Evolutionary conservation across 345 rosid genomes (phyloP).

Genomic region (Gossypium ekmanianum): DNA sequence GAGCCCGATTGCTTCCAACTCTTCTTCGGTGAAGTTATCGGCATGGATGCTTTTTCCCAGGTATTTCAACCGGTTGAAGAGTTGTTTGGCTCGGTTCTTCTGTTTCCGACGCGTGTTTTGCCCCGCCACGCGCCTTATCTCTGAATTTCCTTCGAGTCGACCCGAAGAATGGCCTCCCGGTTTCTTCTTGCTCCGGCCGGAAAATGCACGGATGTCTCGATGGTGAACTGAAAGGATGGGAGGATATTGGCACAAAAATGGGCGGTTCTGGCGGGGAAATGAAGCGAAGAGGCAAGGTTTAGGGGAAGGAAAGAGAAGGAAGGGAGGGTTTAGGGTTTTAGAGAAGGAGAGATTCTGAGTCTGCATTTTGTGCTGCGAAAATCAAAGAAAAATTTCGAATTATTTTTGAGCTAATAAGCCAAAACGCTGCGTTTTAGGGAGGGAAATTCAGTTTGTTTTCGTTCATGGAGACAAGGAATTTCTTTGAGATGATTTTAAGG

Average conservation of each 20-base stretch:
- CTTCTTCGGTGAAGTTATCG: slow-evolving; percentile 75
- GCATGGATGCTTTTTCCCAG: slow-evolving; percentile 49
- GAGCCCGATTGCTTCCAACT: slow-evolving; percentile 72
- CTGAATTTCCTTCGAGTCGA: slow-evolving; percentile 52
- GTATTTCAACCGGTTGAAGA: slow-evolving; percentile 62
- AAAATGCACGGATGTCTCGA: slow-evolving; percentile 53
- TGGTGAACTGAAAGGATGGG: slow-evolving; percentile 13
- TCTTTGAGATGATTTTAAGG: background rate
- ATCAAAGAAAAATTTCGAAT: background rate
- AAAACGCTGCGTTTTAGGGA: background rate
- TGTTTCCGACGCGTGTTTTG: slow-evolving; percentile 41
- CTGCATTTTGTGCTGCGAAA: slow-evolving; percentile 29
- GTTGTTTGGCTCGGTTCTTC: slow-evolving; percentile 51
- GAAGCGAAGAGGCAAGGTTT: slow-evolving; percentile 20
- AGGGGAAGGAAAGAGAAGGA: slow-evolving; percentile 18
- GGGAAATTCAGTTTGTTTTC: too few relatives aligned
- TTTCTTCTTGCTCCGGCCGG: slow-evolving; percentile 88
- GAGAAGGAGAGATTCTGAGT: slow-evolving; percentile 48
- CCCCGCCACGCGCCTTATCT: slow-evolving; percentile 43
- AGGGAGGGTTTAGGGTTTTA: slow-evolving; percentile 67
- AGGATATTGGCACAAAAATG: slow-evolving; percentile 19
- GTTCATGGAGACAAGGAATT: background rate
- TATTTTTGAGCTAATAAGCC: background rate
- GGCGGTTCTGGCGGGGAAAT: slow-evolving; percentile 17
- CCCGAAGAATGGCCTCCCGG: slow-evolving; percentile 56